phyloP scores from a whole-genome alignment of 2,329 filamentous ascomycete genomes.

The Colletotrichum liaoningense region DNA sequence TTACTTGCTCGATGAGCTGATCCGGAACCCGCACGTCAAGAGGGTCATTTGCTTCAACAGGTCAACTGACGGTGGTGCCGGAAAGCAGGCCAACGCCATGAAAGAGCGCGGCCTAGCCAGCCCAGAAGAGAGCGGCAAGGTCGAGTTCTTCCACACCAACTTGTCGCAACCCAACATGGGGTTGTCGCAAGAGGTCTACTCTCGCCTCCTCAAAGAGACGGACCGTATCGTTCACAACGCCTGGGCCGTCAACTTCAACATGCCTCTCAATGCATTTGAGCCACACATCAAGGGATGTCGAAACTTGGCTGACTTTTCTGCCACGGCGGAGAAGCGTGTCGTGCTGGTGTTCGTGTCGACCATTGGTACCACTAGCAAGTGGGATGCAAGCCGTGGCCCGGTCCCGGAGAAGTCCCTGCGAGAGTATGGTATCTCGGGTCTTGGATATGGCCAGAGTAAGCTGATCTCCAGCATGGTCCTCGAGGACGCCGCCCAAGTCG shows the following conservation, averaged over 20 bases:
- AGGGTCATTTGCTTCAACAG: conserved; percentile 28
- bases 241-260: conserved; percentile 62
- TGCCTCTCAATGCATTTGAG: conserved; percentile 60
- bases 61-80: conserved; percentile 22
- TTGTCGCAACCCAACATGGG: conserved; percentile 18
- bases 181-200: conserved; percentile 4
- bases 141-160: conserved; percentile 50
- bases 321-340: conserved; percentile 11
- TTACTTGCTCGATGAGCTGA: conserved; percentile 23
- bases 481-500: conserved; percentile 22
- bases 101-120: conserved; percentile 8
- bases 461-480: conserved; percentile 27
- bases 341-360: conserved; percentile 33
- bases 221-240: conserved; percentile 65
- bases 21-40: conserved; percentile 35
- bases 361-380: conserved; percentile 28
- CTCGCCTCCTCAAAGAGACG: conserved; percentile 47
- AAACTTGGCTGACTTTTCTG: conserved; percentile 52
- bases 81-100: conserved; percentile 27
- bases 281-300: conserved; percentile 61
- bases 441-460: conserved; percentile 36
- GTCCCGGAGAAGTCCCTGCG: conserved; percentile 17
- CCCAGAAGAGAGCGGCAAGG: conserved; percentile 19
- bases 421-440: conserved; percentile 1
- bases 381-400: conserved; percentile 13